Evolutionary conservation across 2,329 filamentous ascomycete species (phyloP), one percentile per base, ranked within the genome.

Genomic region (Xylariaceae sp.): DNA sequence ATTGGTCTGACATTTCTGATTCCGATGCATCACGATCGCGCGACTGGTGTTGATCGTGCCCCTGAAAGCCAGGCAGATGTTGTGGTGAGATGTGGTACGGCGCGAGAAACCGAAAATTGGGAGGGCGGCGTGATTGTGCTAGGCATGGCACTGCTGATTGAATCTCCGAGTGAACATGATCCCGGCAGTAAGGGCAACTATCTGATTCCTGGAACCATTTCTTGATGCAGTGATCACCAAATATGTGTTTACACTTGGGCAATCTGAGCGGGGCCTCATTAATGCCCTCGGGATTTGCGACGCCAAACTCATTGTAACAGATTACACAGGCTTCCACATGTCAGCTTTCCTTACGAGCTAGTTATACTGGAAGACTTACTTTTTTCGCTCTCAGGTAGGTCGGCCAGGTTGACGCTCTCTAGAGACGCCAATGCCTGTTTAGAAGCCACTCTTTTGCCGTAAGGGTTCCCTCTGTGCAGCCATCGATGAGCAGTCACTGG

Each of bases 191-290:
- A 0, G 85, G 85, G 64, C 85, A 88, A 57, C 77, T 85, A 64
- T 85, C 80, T 1, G 82, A 82, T 51, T 86, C 82, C 55, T 82
- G 77, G 48, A 88, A 79, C 85, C 85, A 88, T 64, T 83, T 86
- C 69, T 82, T 84, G 63, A 88, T 84, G 69, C 85, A 88, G 64
- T 81, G 77, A 58, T 86, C 78, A 15, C 85, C 85, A 69, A 88
- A 88, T 5, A 87, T 71, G 65, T 88, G 85, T 64, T 82, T 83
- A 75, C 85, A 88, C 64, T 78, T 81, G 2, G 85, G 84, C 15
- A 87, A 71, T 17, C 82, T 80, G 13, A 87, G 69, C 0, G 85
- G 82, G 2, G 72, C 74, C 67, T 88, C 85, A 51, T 75, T 77
- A 17, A 82, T 71, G 1, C 83, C 84, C 63, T 87, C 85, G 0